Conservation (phyloP, 2,329 filamentous ascomycete species). For the Trichoderma endophyticum region DNA sequence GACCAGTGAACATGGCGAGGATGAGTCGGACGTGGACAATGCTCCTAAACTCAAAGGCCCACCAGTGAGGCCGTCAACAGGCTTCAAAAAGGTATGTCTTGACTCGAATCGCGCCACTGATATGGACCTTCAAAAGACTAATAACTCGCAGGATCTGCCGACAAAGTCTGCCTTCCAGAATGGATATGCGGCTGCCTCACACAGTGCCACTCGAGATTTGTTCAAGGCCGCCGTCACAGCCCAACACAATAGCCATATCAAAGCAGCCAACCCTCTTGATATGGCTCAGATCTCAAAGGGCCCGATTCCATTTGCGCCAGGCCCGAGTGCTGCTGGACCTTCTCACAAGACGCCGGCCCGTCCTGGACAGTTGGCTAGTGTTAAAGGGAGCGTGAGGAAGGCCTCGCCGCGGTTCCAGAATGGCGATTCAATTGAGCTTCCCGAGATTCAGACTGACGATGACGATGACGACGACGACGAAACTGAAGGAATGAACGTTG, state of each 20-base stretch:
- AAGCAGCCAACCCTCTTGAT: constrained; percentile 68
- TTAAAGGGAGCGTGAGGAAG: constrained; percentile 60
- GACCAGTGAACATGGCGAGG: constrained; percentile 69
- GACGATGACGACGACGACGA: constrained; percentile 79
- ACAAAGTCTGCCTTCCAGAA: constrained; percentile 58
- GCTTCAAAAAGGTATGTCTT: constrained; percentile 59
- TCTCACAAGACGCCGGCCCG: constrained; percentile 70
- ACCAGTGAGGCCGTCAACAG: constrained; percentile 76
- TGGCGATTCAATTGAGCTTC: constrained; percentile 85
- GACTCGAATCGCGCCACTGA: constrained; percentile 20
- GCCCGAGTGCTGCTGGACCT: constrained; percentile 51
- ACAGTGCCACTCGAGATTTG: constrained; percentile 52
- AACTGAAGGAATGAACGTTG: constrained; percentile 54
- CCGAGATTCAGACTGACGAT: constrained; percentile 95
- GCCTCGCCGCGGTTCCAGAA: constrained; percentile 84
- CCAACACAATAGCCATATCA: constrained; percentile 64
- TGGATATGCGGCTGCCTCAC: constrained; percentile 59
- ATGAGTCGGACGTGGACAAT: constrained; percentile 57
- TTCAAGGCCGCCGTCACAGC: constrained; percentile 65
- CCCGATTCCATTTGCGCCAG: constrained; percentile 84
- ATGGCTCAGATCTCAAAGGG: constrained; percentile 85
- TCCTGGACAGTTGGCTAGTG: constrained; percentile 39
- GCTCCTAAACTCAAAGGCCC: constrained; percentile 69
- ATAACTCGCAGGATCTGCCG: constrained; percentile 52
- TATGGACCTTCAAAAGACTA: constrained; percentile 27